These are phyloP conservation scores for Echinosphaeria canescens DNA, from an alignment of 2,329 filamentous ascomycete genomes.

Conservation along the genomic window DNA sequence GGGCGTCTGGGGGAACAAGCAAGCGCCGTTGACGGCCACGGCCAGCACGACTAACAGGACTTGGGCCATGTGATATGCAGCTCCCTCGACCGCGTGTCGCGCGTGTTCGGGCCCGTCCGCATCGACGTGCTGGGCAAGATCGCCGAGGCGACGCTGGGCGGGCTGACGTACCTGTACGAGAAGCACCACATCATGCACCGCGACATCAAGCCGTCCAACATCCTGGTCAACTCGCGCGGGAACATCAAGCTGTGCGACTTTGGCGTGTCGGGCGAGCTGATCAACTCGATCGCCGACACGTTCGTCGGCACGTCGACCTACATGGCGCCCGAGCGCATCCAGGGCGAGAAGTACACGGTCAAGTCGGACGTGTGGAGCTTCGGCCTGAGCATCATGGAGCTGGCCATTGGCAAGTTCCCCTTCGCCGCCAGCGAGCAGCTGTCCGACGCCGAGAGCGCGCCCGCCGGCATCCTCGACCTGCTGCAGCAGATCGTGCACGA, in stretches of 20 bases:
- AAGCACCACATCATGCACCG: constrained; percentile 97
- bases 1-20: too few species aligned
- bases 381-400: constrained; percentile 83
- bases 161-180: constrained; percentile 84
- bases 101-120: constrained; percentile 82
- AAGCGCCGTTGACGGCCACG: too few species aligned
- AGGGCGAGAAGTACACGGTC: constrained; percentile 91
- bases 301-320: constrained; percentile 98
- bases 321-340: constrained; percentile 96
- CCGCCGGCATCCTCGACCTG: constrained; percentile 87
- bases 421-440: constrained; percentile 58
- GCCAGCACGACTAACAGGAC: constrained; percentile 5
- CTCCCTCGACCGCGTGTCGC: constrained; percentile 80
- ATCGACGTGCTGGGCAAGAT: constrained; percentile 97
- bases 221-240: constrained; percentile 83
- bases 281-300: constrained; percentile 95
- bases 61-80: constrained; percentile 31
- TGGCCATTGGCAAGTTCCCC: constrained; percentile 93
- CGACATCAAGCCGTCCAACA: constrained; percentile 97
- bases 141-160: constrained; percentile 82
- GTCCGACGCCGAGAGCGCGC: constrained; percentile 56
- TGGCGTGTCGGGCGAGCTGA: constrained; percentile 91
- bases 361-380: constrained; percentile 99
- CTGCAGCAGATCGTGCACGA: constrained; percentile 96
- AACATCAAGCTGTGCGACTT: constrained; percentile 98